phyloP scores from a whole-genome alignment of 2,329 filamentous ascomycete genomes.

The Cordyceps farinosa region DNA sequence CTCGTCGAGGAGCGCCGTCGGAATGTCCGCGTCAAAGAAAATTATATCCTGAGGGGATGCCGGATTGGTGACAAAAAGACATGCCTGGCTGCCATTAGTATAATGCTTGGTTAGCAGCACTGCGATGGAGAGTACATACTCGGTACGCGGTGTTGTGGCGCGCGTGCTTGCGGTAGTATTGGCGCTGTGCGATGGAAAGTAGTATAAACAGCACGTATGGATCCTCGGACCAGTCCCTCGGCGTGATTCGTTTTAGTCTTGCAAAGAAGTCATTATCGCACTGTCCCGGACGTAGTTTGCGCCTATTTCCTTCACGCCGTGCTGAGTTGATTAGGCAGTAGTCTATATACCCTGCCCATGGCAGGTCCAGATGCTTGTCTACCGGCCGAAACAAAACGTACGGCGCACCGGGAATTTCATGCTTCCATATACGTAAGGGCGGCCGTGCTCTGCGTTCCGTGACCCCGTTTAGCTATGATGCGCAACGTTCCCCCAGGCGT shows the following conservation, averaged over 20 bases:
- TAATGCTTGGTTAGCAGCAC: neutral
- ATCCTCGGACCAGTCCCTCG: neutral
- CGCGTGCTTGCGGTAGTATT: neutral
- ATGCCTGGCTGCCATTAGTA: neutral
- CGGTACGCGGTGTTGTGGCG: neutral
- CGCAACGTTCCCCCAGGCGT: neutral
- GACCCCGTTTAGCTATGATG: neutral
- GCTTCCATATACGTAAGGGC: neutral
- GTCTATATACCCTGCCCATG: neutral
- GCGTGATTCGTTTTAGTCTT: neutral
- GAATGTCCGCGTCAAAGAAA: neutral
- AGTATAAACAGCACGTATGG: slow-evolving; percentile 2
- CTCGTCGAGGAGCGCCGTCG: neutral
- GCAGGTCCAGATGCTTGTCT: neutral
- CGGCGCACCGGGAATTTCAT: neutral
- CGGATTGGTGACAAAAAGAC: neutral
- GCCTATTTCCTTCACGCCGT: neutral
- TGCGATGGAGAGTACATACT: neutral
- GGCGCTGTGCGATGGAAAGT: neutral
- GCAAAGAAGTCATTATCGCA: neutral
- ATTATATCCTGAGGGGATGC: neutral
- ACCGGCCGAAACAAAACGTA: neutral
- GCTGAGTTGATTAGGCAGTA: neutral
- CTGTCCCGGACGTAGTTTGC: neutral
- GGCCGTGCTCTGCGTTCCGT: neutral